Conservation (phyloP, 2,329 filamentous ascomycete species). For the Zymoseptoria crescenta region DNA sequence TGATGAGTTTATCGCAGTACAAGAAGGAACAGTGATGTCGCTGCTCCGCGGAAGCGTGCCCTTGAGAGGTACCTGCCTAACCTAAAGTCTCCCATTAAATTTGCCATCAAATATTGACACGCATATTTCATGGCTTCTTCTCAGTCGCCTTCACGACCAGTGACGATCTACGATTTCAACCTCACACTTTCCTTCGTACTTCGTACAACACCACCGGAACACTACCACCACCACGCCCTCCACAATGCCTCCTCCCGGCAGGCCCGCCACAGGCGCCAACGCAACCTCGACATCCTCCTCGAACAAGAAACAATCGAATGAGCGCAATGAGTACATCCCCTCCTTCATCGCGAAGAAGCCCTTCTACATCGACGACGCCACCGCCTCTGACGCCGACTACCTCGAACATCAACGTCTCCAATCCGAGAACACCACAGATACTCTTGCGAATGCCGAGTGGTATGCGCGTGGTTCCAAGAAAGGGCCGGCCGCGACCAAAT, state of each 20-base stretch:
- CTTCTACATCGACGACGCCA: constrained; percentile 82
- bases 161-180: not conserved
- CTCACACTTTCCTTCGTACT: constrained; percentile 1
- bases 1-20: not conserved
- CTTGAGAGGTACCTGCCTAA: no score
- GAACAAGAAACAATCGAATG: constrained; percentile 57
- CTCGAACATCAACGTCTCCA: constrained; percentile 91
- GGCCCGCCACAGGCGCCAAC: not conserved
- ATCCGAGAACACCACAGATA: constrained; percentile 53
- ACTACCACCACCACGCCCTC: not conserved
- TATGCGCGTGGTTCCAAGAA: constrained; percentile 77
- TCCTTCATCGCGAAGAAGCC: constrained; percentile 96
- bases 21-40: not conserved
- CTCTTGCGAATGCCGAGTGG: constrained; percentile 66
- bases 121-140: not conserved
- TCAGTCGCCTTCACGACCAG: not conserved
- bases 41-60: no score
- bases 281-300: not conserved
- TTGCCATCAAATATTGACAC: not conserved
- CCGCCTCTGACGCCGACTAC: constrained; percentile 67
- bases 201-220: not conserved
- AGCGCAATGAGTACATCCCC: constrained; percentile 96
- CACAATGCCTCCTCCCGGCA: constrained; percentile 32
- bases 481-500: constrained; percentile 85
- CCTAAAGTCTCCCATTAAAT: not conserved